phyloP scores from a whole-genome alignment of 1,284 basidiomycete genomes.

The Wallemia hederae region DNA sequence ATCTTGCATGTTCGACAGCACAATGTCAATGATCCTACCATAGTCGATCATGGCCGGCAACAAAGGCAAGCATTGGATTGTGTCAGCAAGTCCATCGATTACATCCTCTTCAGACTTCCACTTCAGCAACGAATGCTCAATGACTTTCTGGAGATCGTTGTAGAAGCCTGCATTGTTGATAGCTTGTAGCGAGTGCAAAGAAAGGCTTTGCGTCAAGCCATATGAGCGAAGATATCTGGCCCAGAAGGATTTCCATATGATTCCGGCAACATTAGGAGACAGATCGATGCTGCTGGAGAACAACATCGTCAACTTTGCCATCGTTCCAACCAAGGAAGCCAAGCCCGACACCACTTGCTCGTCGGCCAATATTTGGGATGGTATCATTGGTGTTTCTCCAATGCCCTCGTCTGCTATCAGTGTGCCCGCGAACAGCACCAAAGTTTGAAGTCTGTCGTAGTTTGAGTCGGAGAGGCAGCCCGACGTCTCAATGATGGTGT shows the following conservation, averaged over 20 bases:
- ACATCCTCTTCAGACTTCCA: background rate
- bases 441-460: background rate
- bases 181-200: background rate
- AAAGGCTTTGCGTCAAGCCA: background rate
- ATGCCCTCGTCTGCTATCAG: background rate
- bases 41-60: background rate
- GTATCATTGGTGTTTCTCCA: background rate
- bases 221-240: background rate
- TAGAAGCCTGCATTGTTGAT: background rate
- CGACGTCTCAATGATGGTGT: background rate
- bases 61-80: background rate
- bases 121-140: background rate
- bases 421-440: background rate
- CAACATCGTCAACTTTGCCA: background rate
- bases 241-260: background rate
- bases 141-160: background rate
- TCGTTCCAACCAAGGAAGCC: background rate
- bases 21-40: background rate
- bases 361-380: background rate
- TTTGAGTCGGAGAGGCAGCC: background rate
- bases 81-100: background rate
- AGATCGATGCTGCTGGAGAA: background rate
- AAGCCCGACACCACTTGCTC: background rate
- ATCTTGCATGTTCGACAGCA: background rate
- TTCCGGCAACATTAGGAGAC: background rate